A percentile compares a stretch with the other conserved stretches of the same genome.
Evolutionary conservation across 129 eudicot species (phyloP).

Genomic region (Helichrysum umbraculigerum): DNA sequence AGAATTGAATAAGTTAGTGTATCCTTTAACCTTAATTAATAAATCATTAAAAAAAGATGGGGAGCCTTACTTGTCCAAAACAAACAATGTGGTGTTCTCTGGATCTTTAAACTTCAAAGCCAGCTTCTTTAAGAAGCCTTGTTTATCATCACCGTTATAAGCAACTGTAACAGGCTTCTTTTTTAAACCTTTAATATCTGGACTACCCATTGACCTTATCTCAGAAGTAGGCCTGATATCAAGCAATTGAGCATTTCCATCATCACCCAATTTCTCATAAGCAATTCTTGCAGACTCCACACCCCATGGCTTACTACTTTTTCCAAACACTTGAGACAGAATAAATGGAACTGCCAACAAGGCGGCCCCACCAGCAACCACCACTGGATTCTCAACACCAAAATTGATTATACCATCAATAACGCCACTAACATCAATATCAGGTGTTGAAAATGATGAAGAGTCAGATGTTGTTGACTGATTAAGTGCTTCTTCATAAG

Average conservation of each 20-base stretch:
- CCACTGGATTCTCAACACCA: constrained; percentile 63
- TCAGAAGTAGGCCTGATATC: constrained; percentile 74
- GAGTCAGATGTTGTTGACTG: constrained; percentile 55
- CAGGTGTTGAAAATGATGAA: constrained; percentile 40
- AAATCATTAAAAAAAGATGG: background rate
- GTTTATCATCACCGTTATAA: constrained; percentile 80
- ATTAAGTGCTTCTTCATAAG: constrained; percentile 83
- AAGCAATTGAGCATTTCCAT: constrained; percentile 65
- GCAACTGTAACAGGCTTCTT: constrained; percentile 71
- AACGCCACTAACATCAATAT: constrained; percentile 51
- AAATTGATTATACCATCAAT: constrained; percentile 46
- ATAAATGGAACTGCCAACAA: constrained; percentile 62
- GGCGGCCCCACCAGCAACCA: constrained; percentile 67
- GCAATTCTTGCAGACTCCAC: constrained; percentile 76
- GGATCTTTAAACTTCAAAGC: constrained; percentile 80
- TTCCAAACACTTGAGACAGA: constrained; percentile 63
- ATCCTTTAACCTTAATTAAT: background rate
- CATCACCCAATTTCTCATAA: constrained; percentile 70
- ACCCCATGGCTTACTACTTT: constrained; percentile 75
- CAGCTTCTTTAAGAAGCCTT: constrained; percentile 87
- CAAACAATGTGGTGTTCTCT: constrained; percentile 79
- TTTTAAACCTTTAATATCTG: constrained; percentile 70
- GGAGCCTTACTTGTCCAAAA: constrained; percentile 84
- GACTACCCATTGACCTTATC: constrained; percentile 59
- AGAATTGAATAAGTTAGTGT: constrained; percentile 2